A percentile compares a stretch with the other conserved stretches of the same genome.
Conservation (phyloP, 306 rosid genomes). For the Lotus japonicus region DNA sequence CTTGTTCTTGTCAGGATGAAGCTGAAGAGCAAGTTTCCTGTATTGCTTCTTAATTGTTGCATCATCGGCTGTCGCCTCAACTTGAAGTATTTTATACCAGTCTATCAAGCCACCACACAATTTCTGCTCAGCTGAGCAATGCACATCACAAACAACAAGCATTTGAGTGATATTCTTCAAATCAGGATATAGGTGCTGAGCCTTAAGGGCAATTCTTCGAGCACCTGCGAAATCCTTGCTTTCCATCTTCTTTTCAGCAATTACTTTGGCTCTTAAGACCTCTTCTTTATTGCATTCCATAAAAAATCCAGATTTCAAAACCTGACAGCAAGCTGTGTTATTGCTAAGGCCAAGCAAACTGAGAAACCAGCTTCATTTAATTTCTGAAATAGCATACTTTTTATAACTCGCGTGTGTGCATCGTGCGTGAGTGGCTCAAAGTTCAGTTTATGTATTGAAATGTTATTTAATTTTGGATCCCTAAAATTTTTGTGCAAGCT, state of each 20-base stretch:
- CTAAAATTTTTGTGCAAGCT: too few relatives aligned
- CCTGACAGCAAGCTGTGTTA: conserved; percentile 26
- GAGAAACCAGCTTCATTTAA: conserved; percentile 26
- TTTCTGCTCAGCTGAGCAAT: conserved; percentile 62
- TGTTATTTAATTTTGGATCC: too few relatives aligned
- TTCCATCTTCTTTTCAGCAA: conserved; percentile 79
- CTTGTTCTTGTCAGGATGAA: conserved; percentile 97
- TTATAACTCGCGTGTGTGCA: too few relatives aligned
- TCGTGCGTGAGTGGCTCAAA: too few relatives aligned
- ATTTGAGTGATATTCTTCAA: conserved; percentile 73
- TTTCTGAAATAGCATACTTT: conserved; percentile 1
- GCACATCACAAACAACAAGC: conserved; percentile 85
- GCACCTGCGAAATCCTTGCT: conserved; percentile 76
- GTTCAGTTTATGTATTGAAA: too few relatives aligned
- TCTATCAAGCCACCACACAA: conserved; percentile 45
- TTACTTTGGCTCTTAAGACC: conserved; percentile 79
- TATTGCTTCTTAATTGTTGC: conserved; percentile 72
- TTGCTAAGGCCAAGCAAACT: conserved; percentile 11
- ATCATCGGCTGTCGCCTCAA: conserved; percentile 67
- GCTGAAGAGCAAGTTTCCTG: conserved; percentile 83
- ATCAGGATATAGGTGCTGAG: conserved; percentile 70
- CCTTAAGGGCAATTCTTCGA: conserved; percentile 55
- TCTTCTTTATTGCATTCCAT: conserved; percentile 96
- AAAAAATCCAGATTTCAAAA: conserved; percentile 24
- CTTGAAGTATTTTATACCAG: conserved; percentile 84